phyloP scores from a whole-genome alignment of 495 filamentous ascomycete genomes.

The Saxophila tyrrhenica region DNA sequence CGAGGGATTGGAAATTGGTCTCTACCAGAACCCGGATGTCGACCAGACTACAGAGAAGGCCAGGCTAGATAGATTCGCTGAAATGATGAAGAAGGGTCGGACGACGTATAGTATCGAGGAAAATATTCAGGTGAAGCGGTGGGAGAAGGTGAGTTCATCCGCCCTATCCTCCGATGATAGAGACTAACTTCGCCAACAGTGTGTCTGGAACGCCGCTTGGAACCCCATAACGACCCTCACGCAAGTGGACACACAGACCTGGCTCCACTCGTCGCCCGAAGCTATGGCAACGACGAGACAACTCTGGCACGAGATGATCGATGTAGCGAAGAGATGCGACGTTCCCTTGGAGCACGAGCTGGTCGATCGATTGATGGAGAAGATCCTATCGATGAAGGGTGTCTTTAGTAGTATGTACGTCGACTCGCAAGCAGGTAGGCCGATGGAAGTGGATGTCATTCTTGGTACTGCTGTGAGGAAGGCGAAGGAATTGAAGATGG shows the following conservation, averaged over 20 bases:
- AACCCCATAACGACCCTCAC: constrained; percentile 43
- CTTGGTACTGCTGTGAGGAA: constrained; percentile 41
- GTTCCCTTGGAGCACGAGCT: constrained; percentile 34
- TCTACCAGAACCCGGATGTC: constrained; percentile 33
- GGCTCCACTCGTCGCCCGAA: constrained; percentile 34
- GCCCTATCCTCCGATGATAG: neutral
- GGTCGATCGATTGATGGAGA: constrained; percentile 33
- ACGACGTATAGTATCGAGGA: constrained; percentile 33
- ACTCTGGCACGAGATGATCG: constrained; percentile 41
- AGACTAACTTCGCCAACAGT: neutral
- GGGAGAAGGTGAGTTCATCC: constrained; percentile 36
- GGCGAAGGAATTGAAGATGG: constrained; percentile 38
- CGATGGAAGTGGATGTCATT: constrained; percentile 47
- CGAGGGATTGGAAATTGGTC: constrained; percentile 31
- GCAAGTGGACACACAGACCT: constrained; percentile 37
- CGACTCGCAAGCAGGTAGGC: constrained; percentile 38
- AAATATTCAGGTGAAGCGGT: constrained; percentile 38
- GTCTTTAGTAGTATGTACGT: constrained; percentile 46
- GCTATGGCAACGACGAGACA: constrained; percentile 34
- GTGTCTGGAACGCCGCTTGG: constrained; percentile 44
- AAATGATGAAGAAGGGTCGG: constrained; percentile 29
- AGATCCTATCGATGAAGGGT: constrained; percentile 33
- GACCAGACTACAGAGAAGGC: constrained; percentile 19
- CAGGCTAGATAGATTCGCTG: constrained; percentile 32
- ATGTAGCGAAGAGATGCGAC: constrained; percentile 34